A percentile compares a stretch with the other conserved stretches of the same genome.
These are phyloP conservation scores for Teratosphaeria gauchensis DNA, from an alignment of 2,329 filamentous ascomycete species.

Conservation along the genomic window DNA sequence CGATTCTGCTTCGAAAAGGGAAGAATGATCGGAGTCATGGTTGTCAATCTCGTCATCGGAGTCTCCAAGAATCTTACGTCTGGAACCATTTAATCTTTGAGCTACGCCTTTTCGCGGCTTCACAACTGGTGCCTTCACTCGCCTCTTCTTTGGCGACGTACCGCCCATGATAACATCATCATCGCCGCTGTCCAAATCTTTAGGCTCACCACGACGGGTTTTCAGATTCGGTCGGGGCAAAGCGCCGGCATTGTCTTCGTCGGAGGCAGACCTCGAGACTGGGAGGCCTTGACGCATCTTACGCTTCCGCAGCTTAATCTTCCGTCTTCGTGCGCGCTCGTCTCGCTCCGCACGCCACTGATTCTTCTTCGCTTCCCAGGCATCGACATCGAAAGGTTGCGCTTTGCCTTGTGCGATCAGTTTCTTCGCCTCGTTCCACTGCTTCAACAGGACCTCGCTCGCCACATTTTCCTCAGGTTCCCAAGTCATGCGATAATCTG, in stretches of 20 bases:
- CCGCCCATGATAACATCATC: neutral
- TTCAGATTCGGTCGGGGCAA: neutral
- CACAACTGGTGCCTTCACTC: neutral
- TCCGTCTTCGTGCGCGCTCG: slow-evolving; percentile 10
- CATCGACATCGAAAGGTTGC: slow-evolving; percentile 15
- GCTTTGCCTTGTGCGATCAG: slow-evolving; percentile 8
- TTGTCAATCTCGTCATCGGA: neutral
- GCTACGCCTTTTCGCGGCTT: neutral
- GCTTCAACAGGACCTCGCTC: slow-evolving; percentile 5
- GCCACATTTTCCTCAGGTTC: slow-evolving; percentile 17
- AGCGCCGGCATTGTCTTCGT: neutral
- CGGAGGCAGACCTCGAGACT: neutral
- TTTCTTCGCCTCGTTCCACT: slow-evolving; percentile 17
- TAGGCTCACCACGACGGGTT: neutral
- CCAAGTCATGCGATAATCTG: slow-evolving; percentile 18
- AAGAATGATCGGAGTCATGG: neutral
- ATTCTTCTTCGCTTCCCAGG: slow-evolving; percentile 11
- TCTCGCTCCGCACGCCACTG: slow-evolving; percentile 3
- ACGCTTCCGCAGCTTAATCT: slow-evolving; percentile 16
- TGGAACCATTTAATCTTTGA: neutral
- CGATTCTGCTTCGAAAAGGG: neutral
- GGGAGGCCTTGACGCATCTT: slow-evolving; percentile 3
- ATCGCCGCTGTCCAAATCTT: slow-evolving; percentile 5
- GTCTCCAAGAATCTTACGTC: neutral
- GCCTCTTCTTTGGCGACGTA: neutral